Evolutionary conservation across 2,329 filamentous ascomycete genomes (phyloP), one percentile per base, ranked within the genome.

Genomic region (Chlorencoelia australis): DNA sequence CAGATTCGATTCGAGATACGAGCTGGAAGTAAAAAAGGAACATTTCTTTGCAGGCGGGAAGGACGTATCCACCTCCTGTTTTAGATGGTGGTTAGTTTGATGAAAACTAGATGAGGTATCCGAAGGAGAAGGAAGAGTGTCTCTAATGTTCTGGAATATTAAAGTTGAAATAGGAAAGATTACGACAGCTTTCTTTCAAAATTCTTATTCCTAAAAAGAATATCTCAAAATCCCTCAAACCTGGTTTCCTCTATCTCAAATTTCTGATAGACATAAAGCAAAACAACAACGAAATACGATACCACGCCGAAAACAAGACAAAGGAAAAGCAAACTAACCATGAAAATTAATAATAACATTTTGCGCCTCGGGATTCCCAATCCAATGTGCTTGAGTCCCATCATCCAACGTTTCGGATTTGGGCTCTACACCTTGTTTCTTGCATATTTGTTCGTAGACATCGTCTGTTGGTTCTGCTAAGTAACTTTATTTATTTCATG

Each of bases 31-130:
- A 43, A 30, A 51, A 74, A 13, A 63, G 53, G 36, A 72, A 58
- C 49, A 73, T 68, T 27, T 59, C 65, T 5, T 61, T 44, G 5
- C 54, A 56, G 6, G 62, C 63, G 2, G 71, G 61, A 6, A 72
- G 39, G 2, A 63, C 63, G 47, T 73, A 79, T 4, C 74, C 74
- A 29, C 74, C 74, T 11, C 69, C 68, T 73, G 16, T 15, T 24
- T 17, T 30, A 34, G 14, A 40, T 35, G 10, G 4, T 22, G 3
- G 24, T n/a, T 10, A 18, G n/a, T n/a, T n/a, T n/a, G n/a, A n/a
- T n/a, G n/a, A n/a, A n/a, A n/a, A n/a, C n/a, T n/a, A n/a, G n/a
- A n/a, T n/a, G n/a, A n/a, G n/a, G n/a, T n/a, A n/a, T n/a, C n/a
- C n/a, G n/a, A n/a, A n/a, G n/a, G n/a, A n/a, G n/a, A n/a, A n/a